Percentiles rank a stretch among this genome's conserved stretches.
Evolutionary conservation across 2,329 filamentous ascomycete genomes (phyloP).

Genomic region (Aspergillus persii): DNA sequence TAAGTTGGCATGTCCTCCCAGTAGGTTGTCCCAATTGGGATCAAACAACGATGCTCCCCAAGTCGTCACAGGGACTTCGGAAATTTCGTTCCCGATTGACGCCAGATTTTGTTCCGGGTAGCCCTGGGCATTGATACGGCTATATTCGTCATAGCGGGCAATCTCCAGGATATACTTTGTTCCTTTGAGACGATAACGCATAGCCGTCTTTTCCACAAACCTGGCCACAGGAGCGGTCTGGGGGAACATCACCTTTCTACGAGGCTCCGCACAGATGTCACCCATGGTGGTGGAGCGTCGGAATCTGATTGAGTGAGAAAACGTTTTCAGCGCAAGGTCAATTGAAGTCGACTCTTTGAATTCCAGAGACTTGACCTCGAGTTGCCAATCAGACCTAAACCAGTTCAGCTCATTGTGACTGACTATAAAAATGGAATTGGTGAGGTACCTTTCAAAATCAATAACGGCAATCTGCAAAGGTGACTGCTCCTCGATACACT

Average conservation of each 20-base stretch:
- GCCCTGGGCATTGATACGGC: slow-evolving; percentile 8
- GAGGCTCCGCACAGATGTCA: slow-evolving; percentile 24
- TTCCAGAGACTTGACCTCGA: slow-evolving; percentile 41
- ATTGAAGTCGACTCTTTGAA: slow-evolving; percentile 32
- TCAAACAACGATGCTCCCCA: slow-evolving; percentile 41
- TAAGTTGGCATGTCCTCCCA: slow-evolving; percentile 37
- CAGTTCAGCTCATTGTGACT: slow-evolving; percentile 6
- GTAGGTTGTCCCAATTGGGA: slow-evolving; percentile 41
- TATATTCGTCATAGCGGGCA: slow-evolving; percentile 42
- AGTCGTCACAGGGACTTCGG: slow-evolving; percentile 24
- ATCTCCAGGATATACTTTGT: slow-evolving; percentile 45
- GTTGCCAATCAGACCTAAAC: slow-evolving; percentile 40
- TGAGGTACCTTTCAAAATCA: slow-evolving; percentile 35
- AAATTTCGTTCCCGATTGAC: slow-evolving; percentile 16
- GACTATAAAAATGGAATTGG: not conserved
- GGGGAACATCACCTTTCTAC: slow-evolving; percentile 32
- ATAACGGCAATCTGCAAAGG: slow-evolving; percentile 37
- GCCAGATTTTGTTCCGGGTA: slow-evolving; percentile 12
- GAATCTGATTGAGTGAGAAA: slow-evolving; percentile 31
- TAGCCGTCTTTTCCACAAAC: slow-evolving; percentile 39
- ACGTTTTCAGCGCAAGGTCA: slow-evolving; percentile 25
- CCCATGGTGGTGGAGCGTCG: slow-evolving; percentile 15
- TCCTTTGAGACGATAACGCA: slow-evolving; percentile 39
- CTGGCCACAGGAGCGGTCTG: slow-evolving; percentile 25
- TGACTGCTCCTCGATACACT: slow-evolving; percentile 20